A percentile compares a stretch with the other conserved stretches of the same genome.
These are phyloP conservation scores for Phlegmacium glaucopus DNA, from an alignment of 768 basidiomycete genomes.

Conservation along the genomic window DNA sequence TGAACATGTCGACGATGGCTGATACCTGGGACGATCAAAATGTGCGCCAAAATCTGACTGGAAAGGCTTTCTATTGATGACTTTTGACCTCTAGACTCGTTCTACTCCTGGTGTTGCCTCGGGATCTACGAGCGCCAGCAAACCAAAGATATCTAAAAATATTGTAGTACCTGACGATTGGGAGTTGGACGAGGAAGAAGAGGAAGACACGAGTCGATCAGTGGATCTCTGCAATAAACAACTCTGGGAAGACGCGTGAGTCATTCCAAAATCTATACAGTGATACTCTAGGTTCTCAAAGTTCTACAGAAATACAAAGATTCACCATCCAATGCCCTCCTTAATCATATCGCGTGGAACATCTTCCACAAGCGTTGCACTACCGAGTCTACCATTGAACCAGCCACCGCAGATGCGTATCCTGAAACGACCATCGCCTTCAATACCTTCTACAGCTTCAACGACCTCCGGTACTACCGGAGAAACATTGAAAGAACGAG, in stretches of 20 bases:
- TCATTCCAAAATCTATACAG: constrained; percentile 6
- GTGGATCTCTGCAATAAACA: constrained; percentile 41
- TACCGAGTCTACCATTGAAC: constrained; percentile 44
- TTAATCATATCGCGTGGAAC: constrained; percentile 41
- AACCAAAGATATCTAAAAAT: constrained; percentile 8
- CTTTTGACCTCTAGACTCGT: constrained; percentile 2
- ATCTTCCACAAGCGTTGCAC: constrained; percentile 26
- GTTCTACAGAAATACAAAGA: constrained; percentile 48
- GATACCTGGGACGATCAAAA: background rate
- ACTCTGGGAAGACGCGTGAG: constrained; percentile 74
- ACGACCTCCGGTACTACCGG: constrained; percentile 17
- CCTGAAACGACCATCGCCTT: constrained; percentile 60
- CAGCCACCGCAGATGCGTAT: constrained; percentile 62
- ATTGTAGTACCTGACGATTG: constrained; percentile 45
- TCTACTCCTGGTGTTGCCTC: constrained; percentile 1
- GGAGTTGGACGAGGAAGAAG: constrained; percentile 53
- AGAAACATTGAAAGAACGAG: constrained; percentile 57
- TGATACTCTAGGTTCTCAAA: constrained; percentile 3
- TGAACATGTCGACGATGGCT: background rate
- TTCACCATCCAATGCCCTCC: constrained; percentile 65
- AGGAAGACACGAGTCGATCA: constrained; percentile 22
- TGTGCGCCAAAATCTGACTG: background rate
- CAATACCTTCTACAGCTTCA: constrained; percentile 25
- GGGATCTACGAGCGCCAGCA: constrained; percentile 8
- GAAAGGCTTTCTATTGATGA: background rate